Conservation (phyloP, 2,329 filamentous ascomycete species). For the Coniella vitis region DNA sequence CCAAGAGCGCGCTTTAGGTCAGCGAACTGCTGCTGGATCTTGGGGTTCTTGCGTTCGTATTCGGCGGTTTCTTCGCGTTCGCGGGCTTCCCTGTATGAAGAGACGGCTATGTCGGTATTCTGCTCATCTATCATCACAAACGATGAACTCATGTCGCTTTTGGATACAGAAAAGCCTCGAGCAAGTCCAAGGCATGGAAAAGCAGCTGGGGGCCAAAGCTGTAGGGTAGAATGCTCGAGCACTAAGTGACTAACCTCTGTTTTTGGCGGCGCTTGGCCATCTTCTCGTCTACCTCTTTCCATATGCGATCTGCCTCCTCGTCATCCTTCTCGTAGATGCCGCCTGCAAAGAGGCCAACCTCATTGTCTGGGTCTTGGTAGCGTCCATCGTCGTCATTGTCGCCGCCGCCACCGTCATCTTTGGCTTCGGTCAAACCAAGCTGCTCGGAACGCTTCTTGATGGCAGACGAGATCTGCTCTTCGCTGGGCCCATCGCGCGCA, state of each 20-base stretch:
- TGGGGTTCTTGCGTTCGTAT: constrained; percentile 95
- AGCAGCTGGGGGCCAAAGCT: too few species aligned
- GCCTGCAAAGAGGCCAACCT: constrained; percentile 89
- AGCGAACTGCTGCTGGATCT: constrained; percentile 96
- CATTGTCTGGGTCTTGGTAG: constrained; percentile 95
- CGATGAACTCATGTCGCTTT: constrained; percentile 55
- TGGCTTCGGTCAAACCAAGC: constrained; percentile 52
- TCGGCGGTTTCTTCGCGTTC: constrained; percentile 88
- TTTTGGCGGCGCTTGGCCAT: constrained; percentile 86
- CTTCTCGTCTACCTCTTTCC: constrained; percentile 90
- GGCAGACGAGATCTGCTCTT: constrained; percentile 97
- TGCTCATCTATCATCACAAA: constrained; percentile 59
- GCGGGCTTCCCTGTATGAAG: constrained; percentile 78
- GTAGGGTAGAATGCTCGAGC: too few species aligned
- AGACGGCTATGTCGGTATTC: constrained; percentile 65
- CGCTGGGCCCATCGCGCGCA: constrained; percentile 87
- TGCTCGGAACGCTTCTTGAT: constrained; percentile 88
- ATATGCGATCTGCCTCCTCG: constrained; percentile 94
- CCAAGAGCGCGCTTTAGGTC: constrained; percentile 88
- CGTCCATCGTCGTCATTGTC: constrained; percentile 61
- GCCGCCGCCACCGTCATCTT: constrained; percentile 60
- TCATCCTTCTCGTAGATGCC: constrained; percentile 97
- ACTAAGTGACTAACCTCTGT: constrained; percentile 64
- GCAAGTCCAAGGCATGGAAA: too few species aligned
- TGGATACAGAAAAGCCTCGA: too few species aligned